Base-by-base conservation (phyloP, 352 stramenopile species). In the Globisporangium perplexum region DNA sequence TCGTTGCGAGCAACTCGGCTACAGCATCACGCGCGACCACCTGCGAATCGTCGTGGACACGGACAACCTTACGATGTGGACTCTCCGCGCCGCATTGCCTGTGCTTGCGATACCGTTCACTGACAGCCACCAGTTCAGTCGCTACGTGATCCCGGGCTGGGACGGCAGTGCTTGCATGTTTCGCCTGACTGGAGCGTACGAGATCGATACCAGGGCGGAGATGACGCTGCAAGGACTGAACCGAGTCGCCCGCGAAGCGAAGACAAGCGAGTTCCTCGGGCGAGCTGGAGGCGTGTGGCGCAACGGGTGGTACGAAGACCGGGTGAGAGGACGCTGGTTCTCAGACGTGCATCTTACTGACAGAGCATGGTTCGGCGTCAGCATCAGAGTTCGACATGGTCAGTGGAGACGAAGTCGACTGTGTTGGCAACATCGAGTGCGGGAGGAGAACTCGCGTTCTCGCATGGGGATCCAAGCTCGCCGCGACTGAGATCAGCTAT, bases 21-120 rank as follows among this genome's bases (percentile, higher is more conserved):
- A 71, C 43, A 69, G 62, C 31, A 30, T 69, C n/a, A 65, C 56
- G 1, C 52, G 46, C 15, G 66, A 59, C 6, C 36, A 36, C 14
- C 18, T 62, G 63, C 45, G 60, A 1, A 55, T 66, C 24, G 28
- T 69, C 12, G 50, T 30, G 18, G 2, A 59, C 28, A 52, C 3
- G 20, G 33, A 26, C 38, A 35, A 20, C 48, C 8, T 20, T 55
- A 23, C 45, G 0, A 43, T 44, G 52, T 53, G 0, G 35, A 68
- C 47, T 63, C 70, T n/a, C n/a, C n/a, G n/a, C n/a, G n/a, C n/a
- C n/a, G n/a, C n/a, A 18, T 46, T 80, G 12, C 72, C 72, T 2
- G 51, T 83, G 45, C 41, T 81, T 3, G 65, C 71, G 17, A 50
- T 82, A 42, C 71, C 74, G 6, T 77, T 57, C 50, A 69, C 49